A percentile compares a stretch with the other conserved stretches of the same genome.
These are phyloP conservation scores for Huntiella decipiens DNA, from an alignment of 2,329 filamentous ascomycete genomes.

Conservation along the genomic window DNA sequence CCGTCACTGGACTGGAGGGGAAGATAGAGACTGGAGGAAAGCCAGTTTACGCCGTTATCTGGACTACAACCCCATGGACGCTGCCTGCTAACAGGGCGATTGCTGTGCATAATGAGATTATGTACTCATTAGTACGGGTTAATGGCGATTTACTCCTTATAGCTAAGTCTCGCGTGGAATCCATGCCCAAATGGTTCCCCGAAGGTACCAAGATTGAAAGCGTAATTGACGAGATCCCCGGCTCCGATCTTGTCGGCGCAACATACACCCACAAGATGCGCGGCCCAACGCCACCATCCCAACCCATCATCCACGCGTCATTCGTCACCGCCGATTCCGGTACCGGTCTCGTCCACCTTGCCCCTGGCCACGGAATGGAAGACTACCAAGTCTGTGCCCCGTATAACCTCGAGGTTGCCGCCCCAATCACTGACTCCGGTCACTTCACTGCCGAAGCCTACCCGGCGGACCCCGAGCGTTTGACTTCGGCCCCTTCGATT, in stretches of 20 bases:
- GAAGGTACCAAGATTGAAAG: slow-evolving; percentile 26
- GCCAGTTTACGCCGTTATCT: slow-evolving; percentile 63
- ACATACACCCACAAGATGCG: slow-evolving; percentile 55
- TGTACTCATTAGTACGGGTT: slow-evolving; percentile 49
- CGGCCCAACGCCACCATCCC: slow-evolving; percentile 32
- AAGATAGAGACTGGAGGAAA: slow-evolving; percentile 18
- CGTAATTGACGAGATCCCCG: slow-evolving; percentile 37
- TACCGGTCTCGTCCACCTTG: slow-evolving; percentile 83
- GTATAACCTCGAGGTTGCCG: slow-evolving; percentile 53
- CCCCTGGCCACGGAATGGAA: slow-evolving; percentile 90
- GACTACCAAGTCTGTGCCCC: slow-evolving; percentile 70
- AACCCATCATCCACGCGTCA: slow-evolving; percentile 62
- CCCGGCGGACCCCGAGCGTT: slow-evolving; percentile 43
- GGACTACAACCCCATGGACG: slow-evolving; percentile 98
- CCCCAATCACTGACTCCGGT: slow-evolving; percentile 69
- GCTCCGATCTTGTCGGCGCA: slow-evolving; percentile 44
- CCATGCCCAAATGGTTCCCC: slow-evolving; percentile 30
- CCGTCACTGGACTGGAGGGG: slow-evolving; percentile 28
- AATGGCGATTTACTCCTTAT: slow-evolving; percentile 45
- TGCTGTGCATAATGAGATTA: slow-evolving; percentile 55
- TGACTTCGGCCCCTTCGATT: slow-evolving; percentile 52
- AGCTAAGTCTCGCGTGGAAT: slow-evolving; percentile 50
- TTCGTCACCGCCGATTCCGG: slow-evolving; percentile 87
- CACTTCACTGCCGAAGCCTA: slow-evolving; percentile 64
- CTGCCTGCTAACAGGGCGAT: slow-evolving; percentile 83